Conservation (phyloP, 1,284 basidiomycete genomes). For the Acaromyces ingoldii region DNA sequence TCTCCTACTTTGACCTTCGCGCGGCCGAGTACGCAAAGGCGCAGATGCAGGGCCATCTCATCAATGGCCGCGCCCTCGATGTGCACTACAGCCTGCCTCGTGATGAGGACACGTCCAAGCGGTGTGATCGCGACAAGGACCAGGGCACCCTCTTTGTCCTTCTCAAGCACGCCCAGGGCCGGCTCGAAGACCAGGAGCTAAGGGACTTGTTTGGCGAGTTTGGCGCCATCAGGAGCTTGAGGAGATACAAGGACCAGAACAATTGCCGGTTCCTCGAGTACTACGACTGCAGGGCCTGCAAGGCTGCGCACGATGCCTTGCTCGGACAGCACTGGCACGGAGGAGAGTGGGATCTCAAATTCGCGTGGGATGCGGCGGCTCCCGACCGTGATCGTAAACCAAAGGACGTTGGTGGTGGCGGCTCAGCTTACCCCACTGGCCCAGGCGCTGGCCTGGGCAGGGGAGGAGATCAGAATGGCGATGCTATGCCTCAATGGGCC, state of each 20-base stretch:
- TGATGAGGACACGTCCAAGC: slow-evolving; percentile 67
- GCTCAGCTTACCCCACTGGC: too few relatives aligned
- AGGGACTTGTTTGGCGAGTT: slow-evolving; percentile 75
- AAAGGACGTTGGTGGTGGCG: too few relatives aligned
- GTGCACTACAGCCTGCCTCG: slow-evolving; percentile 94
- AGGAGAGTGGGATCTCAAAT: slow-evolving; percentile 78
- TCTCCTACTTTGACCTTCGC: slow-evolving; percentile 68
- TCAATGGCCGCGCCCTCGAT: slow-evolving; percentile 66
- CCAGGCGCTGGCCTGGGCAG: too few relatives aligned
- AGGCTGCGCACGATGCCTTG: slow-evolving; percentile 75
- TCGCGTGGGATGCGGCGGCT: slow-evolving; percentile 70
- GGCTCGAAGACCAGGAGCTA: slow-evolving; percentile 76
- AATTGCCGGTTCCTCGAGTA: slow-evolving; percentile 27
- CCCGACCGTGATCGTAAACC: too few relatives aligned
- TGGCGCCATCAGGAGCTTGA: slow-evolving; percentile 80
- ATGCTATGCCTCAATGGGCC: too few relatives aligned
- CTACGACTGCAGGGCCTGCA: slow-evolving; percentile 55
- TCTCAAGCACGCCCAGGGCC: slow-evolving; percentile 64
- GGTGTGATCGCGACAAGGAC: slow-evolving; percentile 77
- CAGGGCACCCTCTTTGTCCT: slow-evolving; percentile 81
- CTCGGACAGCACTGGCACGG: slow-evolving; percentile 73
- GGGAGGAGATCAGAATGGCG: too few relatives aligned
- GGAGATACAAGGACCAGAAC: slow-evolving; percentile 34
- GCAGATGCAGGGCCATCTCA: slow-evolving; percentile 4
- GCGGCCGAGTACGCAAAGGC: not conserved